A percentile compares a stretch with the other conserved stretches of the same genome.
phyloP scores from a whole-genome alignment of 2,329 filamentous ascomycete genomes.

The Claviceps maximensis region DNA sequence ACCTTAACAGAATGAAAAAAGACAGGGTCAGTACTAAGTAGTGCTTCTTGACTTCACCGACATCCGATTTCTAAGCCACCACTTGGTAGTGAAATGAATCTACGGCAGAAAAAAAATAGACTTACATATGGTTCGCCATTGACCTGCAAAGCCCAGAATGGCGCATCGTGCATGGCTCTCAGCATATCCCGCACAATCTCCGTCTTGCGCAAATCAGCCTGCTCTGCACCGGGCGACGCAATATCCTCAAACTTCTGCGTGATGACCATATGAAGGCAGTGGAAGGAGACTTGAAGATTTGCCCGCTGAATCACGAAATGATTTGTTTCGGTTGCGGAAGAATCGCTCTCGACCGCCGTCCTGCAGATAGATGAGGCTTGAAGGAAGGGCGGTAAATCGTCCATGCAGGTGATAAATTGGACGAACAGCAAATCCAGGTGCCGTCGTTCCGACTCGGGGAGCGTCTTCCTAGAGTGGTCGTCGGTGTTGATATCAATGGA shows the following conservation, averaged over 20 bases:
- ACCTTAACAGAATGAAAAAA: slow-evolving; percentile 13
- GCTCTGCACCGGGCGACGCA: slow-evolving; percentile 16
- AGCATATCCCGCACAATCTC: slow-evolving; percentile 31
- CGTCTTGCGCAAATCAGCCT: slow-evolving; percentile 23
- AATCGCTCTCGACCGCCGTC: slow-evolving; percentile 3
- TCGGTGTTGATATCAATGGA: slow-evolving; percentile 4
- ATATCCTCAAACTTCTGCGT: slow-evolving; percentile 22
- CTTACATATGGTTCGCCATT: slow-evolving; percentile 27
- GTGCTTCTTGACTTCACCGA: background rate
- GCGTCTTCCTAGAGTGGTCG: background rate
- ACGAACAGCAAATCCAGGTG: slow-evolving; percentile 24
- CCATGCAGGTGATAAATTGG: slow-evolving; percentile 26
- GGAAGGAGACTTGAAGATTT: slow-evolving; percentile 26
- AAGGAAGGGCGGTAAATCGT: slow-evolving; percentile 24
- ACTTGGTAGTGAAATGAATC: no score
- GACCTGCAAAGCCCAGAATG: slow-evolving; percentile 27
- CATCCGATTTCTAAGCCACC: no score
- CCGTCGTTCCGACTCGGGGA: slow-evolving; percentile 16
- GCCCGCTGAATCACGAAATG: slow-evolving; percentile 26
- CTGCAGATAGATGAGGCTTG: slow-evolving; percentile 16
- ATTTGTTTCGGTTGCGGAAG: slow-evolving; percentile 13
- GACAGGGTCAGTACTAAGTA: background rate
- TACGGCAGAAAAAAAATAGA: background rate
- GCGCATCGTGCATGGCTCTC: slow-evolving; percentile 25
- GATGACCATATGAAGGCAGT: slow-evolving; percentile 29